Conservation (phyloP, 148 eudicot species). For the Gaultheria prostrata region DNA sequence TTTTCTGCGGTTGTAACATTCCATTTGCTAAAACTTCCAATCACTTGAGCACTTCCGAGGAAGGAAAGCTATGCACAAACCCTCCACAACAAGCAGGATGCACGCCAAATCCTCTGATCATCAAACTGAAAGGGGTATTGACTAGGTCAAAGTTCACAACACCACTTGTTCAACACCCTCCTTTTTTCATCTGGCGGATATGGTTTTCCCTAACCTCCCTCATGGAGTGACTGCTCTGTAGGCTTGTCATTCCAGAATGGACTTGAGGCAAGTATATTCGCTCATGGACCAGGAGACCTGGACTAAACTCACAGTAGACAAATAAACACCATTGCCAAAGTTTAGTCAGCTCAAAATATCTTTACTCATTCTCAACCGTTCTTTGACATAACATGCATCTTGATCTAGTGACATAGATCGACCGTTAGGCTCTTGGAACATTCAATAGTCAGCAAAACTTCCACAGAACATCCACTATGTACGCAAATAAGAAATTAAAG, state of each 20-base stretch:
- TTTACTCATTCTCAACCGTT: neutral
- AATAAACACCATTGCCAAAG: neutral
- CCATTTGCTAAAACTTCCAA: neutral
- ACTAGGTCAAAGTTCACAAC: neutral
- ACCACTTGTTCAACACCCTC: neutral
- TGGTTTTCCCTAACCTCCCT: neutral
- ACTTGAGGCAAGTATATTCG: neutral
- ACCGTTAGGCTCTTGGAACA: neutral
- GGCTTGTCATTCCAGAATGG: neutral
- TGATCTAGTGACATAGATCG: neutral
- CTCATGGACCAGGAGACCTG: neutral
- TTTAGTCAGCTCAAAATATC: neutral
- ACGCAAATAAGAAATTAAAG: neutral
- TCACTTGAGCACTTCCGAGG: neutral
- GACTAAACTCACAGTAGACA: neutral
- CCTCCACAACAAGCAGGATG: neutral
- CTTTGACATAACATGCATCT: neutral
- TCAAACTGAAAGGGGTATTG: neutral
- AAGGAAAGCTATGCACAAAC: neutral
- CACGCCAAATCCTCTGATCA: neutral
- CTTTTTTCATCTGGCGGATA: neutral
- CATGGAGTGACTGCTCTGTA: neutral
- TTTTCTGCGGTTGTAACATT: neutral
- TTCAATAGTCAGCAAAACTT: neutral
- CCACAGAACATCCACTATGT: neutral